A percentile compares a stretch with the other conserved stretches of the same genome.
These are phyloP conservation scores for Agrocybe praecox DNA, from an alignment of 768 basidiomycete genomes.

Conservation along the genomic window DNA sequence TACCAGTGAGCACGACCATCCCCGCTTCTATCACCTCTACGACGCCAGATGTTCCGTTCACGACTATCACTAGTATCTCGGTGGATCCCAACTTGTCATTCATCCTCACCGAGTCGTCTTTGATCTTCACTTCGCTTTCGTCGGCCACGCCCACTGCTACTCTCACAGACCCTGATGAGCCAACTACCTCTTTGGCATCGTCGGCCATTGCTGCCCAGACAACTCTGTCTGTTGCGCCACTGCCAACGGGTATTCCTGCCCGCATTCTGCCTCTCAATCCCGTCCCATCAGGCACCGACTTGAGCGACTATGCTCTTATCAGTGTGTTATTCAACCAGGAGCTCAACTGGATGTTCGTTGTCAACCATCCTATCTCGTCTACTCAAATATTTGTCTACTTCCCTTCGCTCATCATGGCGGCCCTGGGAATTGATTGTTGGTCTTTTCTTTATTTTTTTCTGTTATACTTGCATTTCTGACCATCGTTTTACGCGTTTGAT, in stretches of 20 bases:
- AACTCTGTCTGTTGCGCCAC: constrained; percentile 30
- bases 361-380: constrained; percentile 52
- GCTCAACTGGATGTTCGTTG: constrained; percentile 75
- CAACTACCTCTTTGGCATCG: constrained; percentile 33
- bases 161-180: constrained; percentile 46
- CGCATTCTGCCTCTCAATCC: constrained; percentile 53
- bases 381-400: constrained; percentile 80
- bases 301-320: constrained; percentile 51
- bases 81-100: constrained; percentile 45
- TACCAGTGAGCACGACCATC: background rate
- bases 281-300: constrained; percentile 24
- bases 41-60: constrained; percentile 4
- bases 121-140: constrained; percentile 38
- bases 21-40: background rate
- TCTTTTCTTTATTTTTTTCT: constrained; percentile 8
- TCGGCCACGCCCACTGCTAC: constrained; percentile 27
- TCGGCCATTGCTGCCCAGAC: constrained; percentile 20
- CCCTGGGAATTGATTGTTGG: constrained; percentile 38
- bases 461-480: background rate
- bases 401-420: constrained; percentile 44
- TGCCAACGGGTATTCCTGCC: constrained; percentile 64
- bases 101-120: constrained; percentile 43
- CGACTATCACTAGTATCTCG: constrained; percentile 25
- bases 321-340: constrained; percentile 61
- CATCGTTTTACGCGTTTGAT: background rate